phyloP scores from a whole-genome alignment of 225 moss, liverwort and hornwort species.

The Marchantia paleacea region DNA sequence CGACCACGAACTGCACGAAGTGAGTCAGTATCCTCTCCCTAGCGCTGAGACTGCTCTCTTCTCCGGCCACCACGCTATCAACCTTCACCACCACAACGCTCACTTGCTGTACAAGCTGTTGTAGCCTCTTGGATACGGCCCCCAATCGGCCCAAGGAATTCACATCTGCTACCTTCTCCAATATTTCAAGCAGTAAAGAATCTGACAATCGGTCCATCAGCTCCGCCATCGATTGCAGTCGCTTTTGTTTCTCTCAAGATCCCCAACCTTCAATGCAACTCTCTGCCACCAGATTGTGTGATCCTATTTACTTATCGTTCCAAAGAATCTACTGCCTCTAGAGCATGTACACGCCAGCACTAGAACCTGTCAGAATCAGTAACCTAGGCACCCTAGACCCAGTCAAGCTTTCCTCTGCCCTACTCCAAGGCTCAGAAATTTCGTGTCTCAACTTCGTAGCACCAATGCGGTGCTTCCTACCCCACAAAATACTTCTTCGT shows the following conservation, averaged over 20 bases:
- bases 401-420: neutral
- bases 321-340: neutral
- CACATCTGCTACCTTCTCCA: slow-evolving; percentile 73
- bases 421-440: neutral
- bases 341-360: neutral
- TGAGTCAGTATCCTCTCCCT: slow-evolving; percentile 60
- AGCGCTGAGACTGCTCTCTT: slow-evolving; percentile 50
- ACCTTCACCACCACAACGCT: slow-evolving; percentile 82
- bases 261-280: neutral
- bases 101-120: slow-evolving; percentile 60
- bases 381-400: too few species aligned
- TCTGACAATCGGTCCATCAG: slow-evolving; percentile 36
- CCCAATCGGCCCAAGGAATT: slow-evolving; percentile 67
- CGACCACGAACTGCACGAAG: slow-evolving; percentile 60
- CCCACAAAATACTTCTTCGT: neutral
- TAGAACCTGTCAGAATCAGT: neutral
- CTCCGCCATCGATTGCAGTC: neutral
- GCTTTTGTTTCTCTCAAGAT: neutral
- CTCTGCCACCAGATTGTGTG: neutral
- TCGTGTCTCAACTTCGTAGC: neutral
- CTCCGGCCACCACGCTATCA: slow-evolving; percentile 72
- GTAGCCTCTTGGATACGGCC: slow-evolving; percentile 70
- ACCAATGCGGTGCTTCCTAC: neutral
- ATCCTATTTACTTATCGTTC: neutral
- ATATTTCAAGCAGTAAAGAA: slow-evolving; percentile 64